Evolutionary conservation across 2,329 filamentous ascomycete species (phyloP).

Genomic region (Xylariales sp.): DNA sequence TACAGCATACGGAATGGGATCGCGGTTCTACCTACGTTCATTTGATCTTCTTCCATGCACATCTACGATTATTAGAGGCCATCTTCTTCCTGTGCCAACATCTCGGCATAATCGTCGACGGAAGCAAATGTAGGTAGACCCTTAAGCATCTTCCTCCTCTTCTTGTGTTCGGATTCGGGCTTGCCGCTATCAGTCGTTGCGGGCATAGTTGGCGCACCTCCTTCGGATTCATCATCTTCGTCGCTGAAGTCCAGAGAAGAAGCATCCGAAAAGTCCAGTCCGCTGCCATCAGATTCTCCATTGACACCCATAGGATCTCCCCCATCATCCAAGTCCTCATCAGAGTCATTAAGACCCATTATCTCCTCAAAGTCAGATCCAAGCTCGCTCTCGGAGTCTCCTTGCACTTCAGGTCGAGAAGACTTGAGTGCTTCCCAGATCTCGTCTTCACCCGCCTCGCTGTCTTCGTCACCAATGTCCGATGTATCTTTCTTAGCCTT

Average conservation of each 20-base stretch:
- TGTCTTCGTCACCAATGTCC: slow-evolving; percentile 36
- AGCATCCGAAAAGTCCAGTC: slow-evolving; percentile 29
- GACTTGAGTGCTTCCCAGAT: slow-evolving; percentile 90
- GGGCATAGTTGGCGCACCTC: slow-evolving; percentile 26
- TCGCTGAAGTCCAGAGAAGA: slow-evolving; percentile 34
- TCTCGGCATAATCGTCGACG: slow-evolving; percentile 84
- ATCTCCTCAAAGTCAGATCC: slow-evolving; percentile 40
- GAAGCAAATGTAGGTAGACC: slow-evolving; percentile 89
- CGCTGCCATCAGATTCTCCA: slow-evolving; percentile 36
- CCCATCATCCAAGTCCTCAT: slow-evolving; percentile 46
- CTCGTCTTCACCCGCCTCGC: slow-evolving; percentile 67
- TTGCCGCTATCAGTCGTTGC: slow-evolving; percentile 39
- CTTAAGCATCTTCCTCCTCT: slow-evolving; percentile 81
- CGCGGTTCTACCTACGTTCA: no score
- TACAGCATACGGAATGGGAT: no score
- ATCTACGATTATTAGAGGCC: slow-evolving; percentile 18
- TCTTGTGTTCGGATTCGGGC: slow-evolving; percentile 35
- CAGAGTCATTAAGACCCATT: slow-evolving; percentile 38
- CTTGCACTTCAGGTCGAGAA: slow-evolving; percentile 72
- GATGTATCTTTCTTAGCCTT: slow-evolving; percentile 39
- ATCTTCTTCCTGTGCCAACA: slow-evolving; percentile 70
- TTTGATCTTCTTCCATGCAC: not conserved
- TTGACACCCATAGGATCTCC: slow-evolving; percentile 33
- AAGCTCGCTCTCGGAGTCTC: slow-evolving; percentile 45
- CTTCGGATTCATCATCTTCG: slow-evolving; percentile 34